Base-by-base conservation (phyloP, 305 asterid genomes). In the Euphrasia arctica region DNA sequence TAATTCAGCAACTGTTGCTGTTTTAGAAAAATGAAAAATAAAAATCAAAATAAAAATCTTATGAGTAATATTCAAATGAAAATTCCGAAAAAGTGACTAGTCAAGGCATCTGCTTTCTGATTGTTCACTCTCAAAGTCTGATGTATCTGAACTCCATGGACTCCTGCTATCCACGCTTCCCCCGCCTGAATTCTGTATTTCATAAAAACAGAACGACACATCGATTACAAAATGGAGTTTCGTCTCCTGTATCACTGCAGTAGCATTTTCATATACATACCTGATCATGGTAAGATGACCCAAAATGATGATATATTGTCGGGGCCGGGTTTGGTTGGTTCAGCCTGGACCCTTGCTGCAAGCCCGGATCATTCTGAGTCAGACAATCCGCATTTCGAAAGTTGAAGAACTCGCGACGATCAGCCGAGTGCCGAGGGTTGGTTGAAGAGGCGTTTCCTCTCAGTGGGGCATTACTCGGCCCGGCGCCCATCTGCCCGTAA, bases 71-170 rank as follows among this genome's bases (percentile, higher is more conserved):
- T 31, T 31, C 34, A 39, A 39, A 39, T 39, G 25, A 54, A 54
- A 54, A 18, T 1, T 18, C 9, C n/a, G 9, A 36, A 36, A 36
- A 36, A 36, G 1, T 54, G 4, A 32, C 15, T 51, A 25, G 22
- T 70, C 48, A 28, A 11, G 43, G 6, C 55, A 65, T 51, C 39
- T 62, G 54, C 67, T 48, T 15, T 76, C 70, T 9, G 77, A 75
- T 18, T 65, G 72, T 42, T 72, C 77, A 34, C 77, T 72, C 65
- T 56, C 80, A 27, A 74, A 64, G 69, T 70, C 74, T 45, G 79
- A 70, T 5, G 67, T 71, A 4, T 64, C 79, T 25, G 74, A 64
- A 45, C 73, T 74, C 79, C 82, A 68, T 0, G 14, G 61, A 60
- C 77, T 74, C 65, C 58, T 70, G n/a, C 50, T 64, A 6, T 64